Conservation (phyloP, 306 rosid genomes). For the Quercus ilex region DNA sequence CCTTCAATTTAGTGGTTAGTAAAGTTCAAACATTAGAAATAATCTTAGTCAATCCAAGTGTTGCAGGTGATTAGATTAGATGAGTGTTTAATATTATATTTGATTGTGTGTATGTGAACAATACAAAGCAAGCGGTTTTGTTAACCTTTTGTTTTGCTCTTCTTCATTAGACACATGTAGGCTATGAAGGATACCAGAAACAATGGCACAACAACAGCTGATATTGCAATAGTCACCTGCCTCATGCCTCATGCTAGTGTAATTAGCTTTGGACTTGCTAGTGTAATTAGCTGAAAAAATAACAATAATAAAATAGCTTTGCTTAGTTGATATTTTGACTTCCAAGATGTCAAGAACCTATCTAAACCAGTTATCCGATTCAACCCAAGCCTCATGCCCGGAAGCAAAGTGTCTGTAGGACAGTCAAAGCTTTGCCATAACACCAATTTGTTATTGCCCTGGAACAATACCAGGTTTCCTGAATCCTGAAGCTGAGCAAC, state of each 20-base stretch:
- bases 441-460: too few species aligned
- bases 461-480: too few species aligned
- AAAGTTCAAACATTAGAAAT: too few species aligned
- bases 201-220: background rate
- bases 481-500: too few species aligned
- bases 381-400: constrained; percentile 18
- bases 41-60: too few species aligned
- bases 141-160: background rate
- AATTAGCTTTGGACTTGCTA: background rate
- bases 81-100: too few species aligned
- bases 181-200: background rate
- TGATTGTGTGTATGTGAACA: too few species aligned
- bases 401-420: too few species aligned
- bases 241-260: too few species aligned
- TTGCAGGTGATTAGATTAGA: too few species aligned
- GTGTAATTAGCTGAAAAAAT: background rate
- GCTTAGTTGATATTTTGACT: constrained; percentile 18
- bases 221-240: background rate
- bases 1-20: too few species aligned
- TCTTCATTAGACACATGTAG: background rate
- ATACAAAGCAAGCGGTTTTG: background rate
- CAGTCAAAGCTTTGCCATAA: too few species aligned
- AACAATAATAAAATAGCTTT: background rate
- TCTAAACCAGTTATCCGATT: constrained; percentile 12
- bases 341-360: constrained; percentile 25